These are phyloP conservation scores for Cryptococcus amylolentus DNA, from an alignment of 1,284 basidiomycete species.

Conservation along the genomic window DNA sequence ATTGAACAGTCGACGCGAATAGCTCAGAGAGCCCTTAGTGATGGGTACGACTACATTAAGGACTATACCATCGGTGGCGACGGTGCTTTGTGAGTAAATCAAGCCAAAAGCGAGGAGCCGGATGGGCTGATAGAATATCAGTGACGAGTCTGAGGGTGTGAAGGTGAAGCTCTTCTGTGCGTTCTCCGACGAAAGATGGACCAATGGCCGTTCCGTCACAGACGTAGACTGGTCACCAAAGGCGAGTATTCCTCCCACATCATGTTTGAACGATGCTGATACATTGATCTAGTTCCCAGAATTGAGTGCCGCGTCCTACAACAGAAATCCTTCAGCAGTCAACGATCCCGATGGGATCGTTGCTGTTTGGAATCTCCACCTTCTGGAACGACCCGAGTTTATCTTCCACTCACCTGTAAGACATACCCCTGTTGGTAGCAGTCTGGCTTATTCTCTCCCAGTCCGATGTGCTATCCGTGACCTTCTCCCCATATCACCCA, in stretches of 20 bases:
- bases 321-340: conserved; percentile 84
- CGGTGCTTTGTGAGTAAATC: conserved; percentile 60
- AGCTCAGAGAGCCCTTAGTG: conserved; percentile 90
- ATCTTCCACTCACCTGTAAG: conserved; percentile 91
- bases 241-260: conserved; percentile 52
- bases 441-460: conserved; percentile 43
- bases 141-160: conserved; percentile 83
- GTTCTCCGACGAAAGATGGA: conserved; percentile 83
- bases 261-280: background rate
- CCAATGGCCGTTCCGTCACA: conserved; percentile 87
- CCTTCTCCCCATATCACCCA: conserved; percentile 96
- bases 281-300: conserved; percentile 73
- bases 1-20: conserved; percentile 94
- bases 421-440: background rate
- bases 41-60: conserved; percentile 91
- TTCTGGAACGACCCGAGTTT: conserved; percentile 92
- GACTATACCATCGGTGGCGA: conserved; percentile 87
- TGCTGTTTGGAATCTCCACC: conserved; percentile 94
- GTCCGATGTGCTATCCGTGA: conserved; percentile 95
- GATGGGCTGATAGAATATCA: conserved; percentile 39
- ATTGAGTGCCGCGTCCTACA: conserved; percentile 90
- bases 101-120: background rate
- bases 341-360: conserved; percentile 97
- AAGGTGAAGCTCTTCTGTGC: conserved; percentile 82
- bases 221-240: conserved; percentile 97